Conservation (phyloP, 2,329 filamentous ascomycete genomes). For the Gyromitra esculenta region DNA sequence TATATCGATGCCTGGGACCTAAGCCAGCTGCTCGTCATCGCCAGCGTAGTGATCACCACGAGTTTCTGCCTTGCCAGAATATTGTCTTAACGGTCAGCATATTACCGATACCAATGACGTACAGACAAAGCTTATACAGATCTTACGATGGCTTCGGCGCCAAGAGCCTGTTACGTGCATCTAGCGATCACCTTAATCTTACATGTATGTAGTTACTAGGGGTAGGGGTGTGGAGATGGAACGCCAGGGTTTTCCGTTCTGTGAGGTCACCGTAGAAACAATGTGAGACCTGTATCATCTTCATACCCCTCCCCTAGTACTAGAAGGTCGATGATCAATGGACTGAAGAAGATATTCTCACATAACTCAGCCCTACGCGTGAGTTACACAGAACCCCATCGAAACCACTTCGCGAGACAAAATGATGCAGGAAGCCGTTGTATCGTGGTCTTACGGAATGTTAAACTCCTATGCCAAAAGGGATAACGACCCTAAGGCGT, state of each 20-base stretch:
- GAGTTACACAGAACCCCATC: background rate
- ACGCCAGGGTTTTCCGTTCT: too few species aligned
- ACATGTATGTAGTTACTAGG: background rate
- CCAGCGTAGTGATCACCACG: background rate
- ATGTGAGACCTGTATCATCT: too few species aligned
- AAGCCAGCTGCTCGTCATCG: too few species aligned
- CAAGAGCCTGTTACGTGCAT: too few species aligned
- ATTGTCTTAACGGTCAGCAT: background rate
- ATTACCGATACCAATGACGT: background rate
- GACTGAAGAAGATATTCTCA: background rate
- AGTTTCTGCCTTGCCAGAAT: background rate
- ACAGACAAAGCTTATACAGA: background rate
- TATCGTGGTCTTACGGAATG: too few species aligned
- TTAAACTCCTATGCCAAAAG: too few species aligned
- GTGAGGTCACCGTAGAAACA: too few species aligned
- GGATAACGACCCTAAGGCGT: too few species aligned
- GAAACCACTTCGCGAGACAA: background rate
- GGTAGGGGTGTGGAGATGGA: too few species aligned
- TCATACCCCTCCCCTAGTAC: background rate
- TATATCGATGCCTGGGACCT: too few species aligned
- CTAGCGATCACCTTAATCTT: background rate
- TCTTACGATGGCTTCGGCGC: too few species aligned
- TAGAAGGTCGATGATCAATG: background rate
- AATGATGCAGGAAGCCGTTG: background rate
- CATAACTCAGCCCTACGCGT: background rate